Evolutionary conservation across 345 rosid genomes (phyloP).

Genomic region (Sapria himalayana): DNA sequence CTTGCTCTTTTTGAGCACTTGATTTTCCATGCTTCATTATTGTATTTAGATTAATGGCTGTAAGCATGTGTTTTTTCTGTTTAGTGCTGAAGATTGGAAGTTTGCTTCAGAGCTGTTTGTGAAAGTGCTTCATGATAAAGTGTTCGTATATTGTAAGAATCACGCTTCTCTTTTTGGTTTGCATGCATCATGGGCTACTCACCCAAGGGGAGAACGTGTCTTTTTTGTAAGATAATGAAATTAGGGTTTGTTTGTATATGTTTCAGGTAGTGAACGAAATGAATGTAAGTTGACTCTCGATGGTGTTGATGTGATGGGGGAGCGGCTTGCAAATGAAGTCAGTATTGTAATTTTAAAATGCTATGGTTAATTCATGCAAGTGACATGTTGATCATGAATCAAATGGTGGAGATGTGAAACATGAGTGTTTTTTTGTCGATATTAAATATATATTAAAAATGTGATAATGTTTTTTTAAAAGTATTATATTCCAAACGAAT

Average conservation of each 20-base stretch:
- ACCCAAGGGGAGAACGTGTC: background rate
- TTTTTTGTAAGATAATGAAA: conserved; percentile 1
- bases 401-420: no score
- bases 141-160: conserved; percentile 72
- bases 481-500: no score
- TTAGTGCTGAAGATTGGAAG: conserved; percentile 83
- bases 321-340: conserved; percentile 76
- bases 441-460: no score
- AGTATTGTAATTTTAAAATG: no score
- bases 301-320: conserved; percentile 98
- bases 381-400: no score
- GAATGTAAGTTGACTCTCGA: conserved; percentile 41
- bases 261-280: conserved; percentile 70
- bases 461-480: no score
- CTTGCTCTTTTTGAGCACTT: background rate
- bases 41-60: background rate
- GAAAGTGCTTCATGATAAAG: conserved; percentile 48
- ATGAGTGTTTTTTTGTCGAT: no score
- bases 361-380: no score
- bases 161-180: background rate
- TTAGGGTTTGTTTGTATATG: conserved; percentile 1
- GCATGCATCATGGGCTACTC: background rate
- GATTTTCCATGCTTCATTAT: no score
- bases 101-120: conserved; percentile 85
- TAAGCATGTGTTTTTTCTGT: conserved; percentile 5